Evolutionary conservation across 208 protist species (phyloP).

Genomic region (Wallacemonas sp.): DNA sequence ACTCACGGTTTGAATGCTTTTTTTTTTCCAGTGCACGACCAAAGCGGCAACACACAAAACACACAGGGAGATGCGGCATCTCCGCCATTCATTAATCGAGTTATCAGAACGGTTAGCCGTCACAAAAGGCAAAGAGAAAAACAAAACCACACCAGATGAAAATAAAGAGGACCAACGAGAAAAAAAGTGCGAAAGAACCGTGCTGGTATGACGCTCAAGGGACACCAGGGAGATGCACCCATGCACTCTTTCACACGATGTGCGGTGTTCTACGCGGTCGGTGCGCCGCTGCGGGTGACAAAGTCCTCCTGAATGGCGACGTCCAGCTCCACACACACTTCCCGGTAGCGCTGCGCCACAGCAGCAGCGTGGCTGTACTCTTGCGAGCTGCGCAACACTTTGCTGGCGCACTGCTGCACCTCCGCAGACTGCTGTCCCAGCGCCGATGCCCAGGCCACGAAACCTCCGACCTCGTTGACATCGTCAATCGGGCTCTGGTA

Average conservation of each 20-base stretch:
- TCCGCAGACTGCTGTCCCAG: conserved; percentile 21
- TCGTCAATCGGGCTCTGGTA: conserved; percentile 90
- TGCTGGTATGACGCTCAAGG: too few species aligned
- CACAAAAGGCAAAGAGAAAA: conserved; percentile 18
- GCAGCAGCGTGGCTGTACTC: conserved; percentile 47
- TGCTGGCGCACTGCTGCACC: conserved; percentile 26
- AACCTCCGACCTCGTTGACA: conserved; percentile 79
- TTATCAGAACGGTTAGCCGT: not conserved
- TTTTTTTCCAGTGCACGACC: not conserved
- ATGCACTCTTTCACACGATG: not conserved
- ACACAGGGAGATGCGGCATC: not conserved
- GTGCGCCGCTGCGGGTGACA: conserved; percentile 27
- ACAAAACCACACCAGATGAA: conserved; percentile 15
- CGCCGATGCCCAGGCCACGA: conserved; percentile 34
- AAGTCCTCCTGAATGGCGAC: conserved; percentile 56
- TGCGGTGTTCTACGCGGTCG: conserved; percentile 1
- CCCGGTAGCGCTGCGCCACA: conserved; percentile 51
- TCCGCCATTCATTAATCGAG: not conserved
- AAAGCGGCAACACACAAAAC: not conserved
- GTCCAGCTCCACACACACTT: conserved; percentile 58
- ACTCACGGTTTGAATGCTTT: not conserved
- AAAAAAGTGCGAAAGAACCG: too few species aligned
- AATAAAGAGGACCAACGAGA: too few species aligned
- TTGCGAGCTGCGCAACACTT: conserved; percentile 13
- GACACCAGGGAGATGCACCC: too few species aligned